Conservation (phyloP, 129 eudicot genomes). For the Flaveria robusta region DNA sequence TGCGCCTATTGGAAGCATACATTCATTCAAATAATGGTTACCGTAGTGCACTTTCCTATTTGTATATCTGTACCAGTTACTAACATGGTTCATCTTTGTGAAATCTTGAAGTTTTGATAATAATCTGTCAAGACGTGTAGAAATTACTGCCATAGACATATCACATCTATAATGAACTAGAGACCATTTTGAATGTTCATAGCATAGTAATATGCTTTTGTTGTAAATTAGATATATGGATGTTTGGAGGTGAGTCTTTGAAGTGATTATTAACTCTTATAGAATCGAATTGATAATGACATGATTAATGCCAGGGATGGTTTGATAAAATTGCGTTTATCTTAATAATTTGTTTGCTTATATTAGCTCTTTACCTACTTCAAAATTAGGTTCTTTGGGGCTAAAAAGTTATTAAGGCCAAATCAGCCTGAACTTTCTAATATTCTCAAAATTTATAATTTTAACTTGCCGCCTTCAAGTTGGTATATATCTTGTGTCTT, state of each 20-base stretch:
- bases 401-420: neutral
- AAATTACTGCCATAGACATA: conserved; percentile 7
- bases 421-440: neutral
- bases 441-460: neutral
- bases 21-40: neutral
- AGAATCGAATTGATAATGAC: neutral
- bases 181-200: neutral
- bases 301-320: neutral
- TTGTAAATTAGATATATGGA: neutral
- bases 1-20: neutral
- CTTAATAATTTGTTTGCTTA: neutral
- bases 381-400: neutral
- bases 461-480: neutral
- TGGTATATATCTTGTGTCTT: neutral
- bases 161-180: neutral
- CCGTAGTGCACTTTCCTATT: neutral
- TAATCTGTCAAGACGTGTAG: neutral
- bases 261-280: neutral
- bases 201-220: neutral
- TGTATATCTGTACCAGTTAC: conserved; percentile 19
- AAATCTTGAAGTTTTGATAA: neutral
- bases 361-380: neutral
- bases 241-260: neutral
- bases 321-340: conserved; percentile 1
- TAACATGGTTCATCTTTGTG: neutral